Base-by-base conservation (phyloP, 768 basidiomycete genomes). In the Serendipita sp. region DNA sequence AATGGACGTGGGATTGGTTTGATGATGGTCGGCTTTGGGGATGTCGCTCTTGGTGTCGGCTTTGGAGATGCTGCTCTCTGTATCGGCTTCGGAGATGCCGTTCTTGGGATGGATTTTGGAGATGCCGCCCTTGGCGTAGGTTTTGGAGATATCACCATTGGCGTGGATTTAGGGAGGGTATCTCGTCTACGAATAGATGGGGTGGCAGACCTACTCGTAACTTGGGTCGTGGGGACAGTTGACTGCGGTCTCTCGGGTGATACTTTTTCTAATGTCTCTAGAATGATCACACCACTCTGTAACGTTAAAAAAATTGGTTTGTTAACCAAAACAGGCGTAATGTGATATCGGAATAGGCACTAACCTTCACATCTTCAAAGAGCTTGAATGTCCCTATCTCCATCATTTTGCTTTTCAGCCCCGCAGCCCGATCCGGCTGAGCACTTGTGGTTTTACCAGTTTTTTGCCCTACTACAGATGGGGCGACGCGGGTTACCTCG, bases 261-360 rank as follows among this genome's bases (percentile, higher is more conserved):
- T 70, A 98, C 83, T 78, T 91, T 97, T 77, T 99, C 95, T 71
- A 96, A 97, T 15, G 94, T 93, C 76, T 98, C 93, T 2, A 98
- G 80, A 65, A 99, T 88, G 70, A 92, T 73, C 65, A 91, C 74
- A 0, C 96, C 96, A 72, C 97, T 77, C 76, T 77, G 63, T 7
- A 13, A 41, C 44, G 44, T 46, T 46, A 11, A 11, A 46, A 46
- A 13, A 46, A 18, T 46, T 18, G 18, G 44, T 46, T 13, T 46
- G 11, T 46, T n/a, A 18, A 3, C n/a, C 32, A 54, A n/a, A n/a
- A 11, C 11, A 35, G n/a, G 8, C 23, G 23, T 23, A 23, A 23
- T 23, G 23, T 23, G 23, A 23, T 23, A 23, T 23, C 23, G 23
- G 23, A 23, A 23, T 23, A 23, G 23, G 23, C 56, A 71, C 72